Evolutionary conservation across 2,329 filamentous ascomycete genomes (phyloP).

Genomic region (Zasmidium citrigriseum): DNA sequence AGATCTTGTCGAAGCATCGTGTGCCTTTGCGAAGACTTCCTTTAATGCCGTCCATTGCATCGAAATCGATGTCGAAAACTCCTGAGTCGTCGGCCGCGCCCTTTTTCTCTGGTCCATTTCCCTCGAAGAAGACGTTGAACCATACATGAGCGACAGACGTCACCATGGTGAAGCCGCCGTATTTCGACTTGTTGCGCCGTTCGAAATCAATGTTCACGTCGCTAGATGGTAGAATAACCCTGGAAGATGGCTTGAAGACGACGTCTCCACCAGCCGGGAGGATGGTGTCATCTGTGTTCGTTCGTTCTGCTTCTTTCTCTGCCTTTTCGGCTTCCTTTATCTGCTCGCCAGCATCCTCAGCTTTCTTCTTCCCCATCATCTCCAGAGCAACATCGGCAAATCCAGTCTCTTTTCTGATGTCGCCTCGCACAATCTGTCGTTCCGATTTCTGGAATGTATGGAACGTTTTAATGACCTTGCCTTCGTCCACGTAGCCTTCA

Average conservation of each 20-base stretch:
- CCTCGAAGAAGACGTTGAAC: conserved; percentile 96
- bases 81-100: conserved; percentile 69
- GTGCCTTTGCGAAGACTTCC: conserved; percentile 81
- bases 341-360: conserved; percentile 19
- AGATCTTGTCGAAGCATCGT: conserved; percentile 75
- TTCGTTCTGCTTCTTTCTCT: conserved; percentile 16
- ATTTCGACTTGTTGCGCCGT: conserved; percentile 75
- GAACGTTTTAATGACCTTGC: conserved; percentile 79
- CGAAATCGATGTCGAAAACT: conserved; percentile 71
- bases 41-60: conserved; percentile 90
- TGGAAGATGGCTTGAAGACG: conserved; percentile 71
- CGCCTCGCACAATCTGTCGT: conserved; percentile 65
- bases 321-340: conserved; percentile 22
- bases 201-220: conserved; percentile 92
- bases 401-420: conserved; percentile 40
- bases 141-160: conserved; percentile 92
- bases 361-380: conserved; percentile 40
- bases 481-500: conserved; percentile 84
- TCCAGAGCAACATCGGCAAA: conserved; percentile 50
- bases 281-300: conserved; percentile 40
- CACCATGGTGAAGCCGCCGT: conserved; percentile 80
- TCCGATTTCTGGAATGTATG: conserved; percentile 78
- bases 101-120: conserved; percentile 67
- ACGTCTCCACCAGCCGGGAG: conserved; percentile 63
- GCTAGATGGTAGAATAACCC: conserved; percentile 72